Evolutionary conservation across 139 green algal species (phyloP), one percentile per base, ranked within the genome.

Genomic region (Closterium sp.): DNA sequence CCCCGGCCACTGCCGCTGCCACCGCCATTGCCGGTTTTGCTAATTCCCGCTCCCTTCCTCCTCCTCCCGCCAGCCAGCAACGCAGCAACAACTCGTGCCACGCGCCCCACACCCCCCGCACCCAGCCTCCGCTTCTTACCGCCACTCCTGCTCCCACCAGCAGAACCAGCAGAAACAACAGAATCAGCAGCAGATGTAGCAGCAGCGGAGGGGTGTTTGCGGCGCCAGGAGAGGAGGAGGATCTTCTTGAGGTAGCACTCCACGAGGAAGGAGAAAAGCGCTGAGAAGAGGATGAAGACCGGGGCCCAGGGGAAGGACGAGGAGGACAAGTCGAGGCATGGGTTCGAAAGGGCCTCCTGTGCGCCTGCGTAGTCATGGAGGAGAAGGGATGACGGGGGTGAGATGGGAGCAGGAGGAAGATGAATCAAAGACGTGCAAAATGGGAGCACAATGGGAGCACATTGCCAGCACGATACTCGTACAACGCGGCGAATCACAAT

Each of bases 401-500:
- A 38, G 32, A 2, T 38, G 32, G 32, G 32, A 38, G 32, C 32
- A 3, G 32, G 32, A 38, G 32, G 32, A 38, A 38, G 32, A 3
- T 38, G 32, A 3, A 3, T 38, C 32, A 4, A 92, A 70, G 22
- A 92, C 70, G 38, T 92, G 89, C 45, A 92, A 70, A 7, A 89
- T 45, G 19, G 45, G 70, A 17, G 32, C 32, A 38, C 32, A 38
- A 38, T 38, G 32, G 32, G 2, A 38, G 32, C 32, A 3, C 32
- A 90, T 62, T n/a, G 9, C 89, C 38, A 92, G 86, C 85, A 92
- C 70, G n/a, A 92, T 70, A 7, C 89, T 70, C 9, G 89, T 70
- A 27, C 89, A 45, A 38, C 3, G 32, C 32, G 3, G 32, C 32
- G 3, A 2, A 38, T 38, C 3, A 2, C 3, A 3, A 38, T 7